A percentile compares a stretch with the other conserved stretches of the same genome.
Conservation (phyloP, 441 rosid species). For the Hura crepitans region DNA sequence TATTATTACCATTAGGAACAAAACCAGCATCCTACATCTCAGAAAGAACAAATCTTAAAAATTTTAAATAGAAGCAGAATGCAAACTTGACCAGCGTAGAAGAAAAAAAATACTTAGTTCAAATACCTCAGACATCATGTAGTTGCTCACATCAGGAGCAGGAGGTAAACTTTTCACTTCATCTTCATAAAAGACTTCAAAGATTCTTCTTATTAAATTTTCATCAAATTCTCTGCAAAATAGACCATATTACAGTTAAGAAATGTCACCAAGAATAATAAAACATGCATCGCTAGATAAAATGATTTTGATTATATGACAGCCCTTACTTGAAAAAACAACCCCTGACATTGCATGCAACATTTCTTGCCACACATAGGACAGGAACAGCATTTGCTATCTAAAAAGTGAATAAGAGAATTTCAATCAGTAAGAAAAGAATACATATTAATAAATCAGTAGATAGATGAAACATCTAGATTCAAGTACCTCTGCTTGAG, state of each 20-base stretch:
- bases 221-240: constrained; percentile 91
- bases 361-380: constrained; percentile 97
- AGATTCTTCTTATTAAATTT: constrained; percentile 60
- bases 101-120: constrained; percentile 14
- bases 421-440: not conserved
- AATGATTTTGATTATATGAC: constrained; percentile 10
- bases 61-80: constrained; percentile 15
- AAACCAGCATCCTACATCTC: constrained; percentile 64
- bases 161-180: constrained; percentile 66
- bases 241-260: constrained; percentile 17
- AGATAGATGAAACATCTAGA: constrained; percentile 12
- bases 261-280: constrained; percentile 6
- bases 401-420: constrained; percentile 36
- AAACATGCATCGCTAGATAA: not conserved
- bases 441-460: constrained; percentile 1
- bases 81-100: constrained; percentile 6
- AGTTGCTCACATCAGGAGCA: constrained; percentile 91
- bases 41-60: constrained; percentile 22
- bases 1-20: constrained; percentile 60
- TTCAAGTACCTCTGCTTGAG: constrained; percentile 79
- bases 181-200: constrained; percentile 83
- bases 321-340: constrained; percentile 82
- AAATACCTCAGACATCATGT: constrained; percentile 83
- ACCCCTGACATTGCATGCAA: constrained; percentile 98
- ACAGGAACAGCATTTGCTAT: constrained; percentile 78